Evolutionary conservation across 208 protist species (phyloP), one percentile per base, ranked within the genome.

Genomic region (Wallacemonas rigidus): DNA sequence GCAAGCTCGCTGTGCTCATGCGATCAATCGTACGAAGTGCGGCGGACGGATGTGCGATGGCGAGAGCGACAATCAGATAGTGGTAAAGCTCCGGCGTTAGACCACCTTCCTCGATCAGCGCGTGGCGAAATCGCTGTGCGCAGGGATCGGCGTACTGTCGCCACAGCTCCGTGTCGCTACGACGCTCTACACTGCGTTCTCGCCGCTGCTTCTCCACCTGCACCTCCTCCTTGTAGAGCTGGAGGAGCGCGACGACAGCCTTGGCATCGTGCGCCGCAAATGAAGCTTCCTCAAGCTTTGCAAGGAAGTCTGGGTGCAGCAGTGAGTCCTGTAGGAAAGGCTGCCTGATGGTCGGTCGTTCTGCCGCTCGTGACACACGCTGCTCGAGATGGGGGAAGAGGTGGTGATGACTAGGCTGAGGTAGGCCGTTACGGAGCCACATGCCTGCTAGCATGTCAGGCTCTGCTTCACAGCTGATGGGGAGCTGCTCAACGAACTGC

Each of bases 41-140:
- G 26, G 85, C 78, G 1, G 85, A 83, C 2, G 92, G 92, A 58
- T 92, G 84, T 2, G 81, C 70, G 12, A 53, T 50, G 15, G 79
- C 74, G 17, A 97, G 69, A 2, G 92, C 80, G 6, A 81, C 77
- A 65, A 97, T 83, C 8, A 97, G 67, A 76, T 97, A 97, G 74
- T 97, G 92, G 67, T 97, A 97, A 71, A 97, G 72, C 85, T 97
- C 89, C 0, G 92, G 72, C 43, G 92, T 90, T 2, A 94, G 72
- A 6, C 89, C 88, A 40, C 87, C 87, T 17, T 55, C 71, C 15
- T 86, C 73, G 35, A 91, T 77, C 39, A 96, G 51, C 15, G 70
- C 38, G 2, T 74, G 61, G 17, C 92, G 83, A 82, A 90, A 95
- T 8, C 75, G 77, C 36, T 68, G 43, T 4, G 86, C 81, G 38